These are phyloP conservation scores for Kurtzmaniella natalensis DNA, from an alignment of 1,139 yeast genomes.

Conservation along the genomic window DNA sequence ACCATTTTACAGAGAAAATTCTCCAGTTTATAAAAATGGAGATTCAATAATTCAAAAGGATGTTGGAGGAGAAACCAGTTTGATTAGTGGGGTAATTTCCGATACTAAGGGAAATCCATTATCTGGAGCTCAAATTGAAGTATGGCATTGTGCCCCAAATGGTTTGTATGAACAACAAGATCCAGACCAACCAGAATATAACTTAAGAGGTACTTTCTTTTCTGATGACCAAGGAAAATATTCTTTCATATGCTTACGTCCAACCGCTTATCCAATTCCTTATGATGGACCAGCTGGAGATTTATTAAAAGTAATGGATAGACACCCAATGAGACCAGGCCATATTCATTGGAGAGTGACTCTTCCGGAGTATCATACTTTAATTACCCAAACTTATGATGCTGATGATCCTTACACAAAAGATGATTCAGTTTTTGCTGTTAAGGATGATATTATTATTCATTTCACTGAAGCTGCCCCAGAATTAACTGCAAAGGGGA, in stretches of 20 bases:
- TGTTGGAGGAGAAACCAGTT: slow-evolving; percentile 23
- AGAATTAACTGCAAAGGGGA: slow-evolving; percentile 9
- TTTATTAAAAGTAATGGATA: too few relatives aligned
- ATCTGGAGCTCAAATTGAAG: slow-evolving; percentile 13
- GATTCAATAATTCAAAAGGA: slow-evolving; percentile 25
- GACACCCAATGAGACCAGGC: slow-evolving; percentile 16
- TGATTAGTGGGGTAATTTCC: slow-evolving; percentile 20
- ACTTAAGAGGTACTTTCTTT: slow-evolving; percentile 14
- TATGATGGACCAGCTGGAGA: too few relatives aligned
- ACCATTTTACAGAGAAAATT: slow-evolving; percentile 24
- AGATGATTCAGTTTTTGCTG: slow-evolving; percentile 28
- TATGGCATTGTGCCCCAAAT: slow-evolving; percentile 16
- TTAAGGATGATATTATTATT: slow-evolving; percentile 25
- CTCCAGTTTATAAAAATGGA: slow-evolving; percentile 23
- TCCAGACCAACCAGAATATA: slow-evolving; percentile 20
- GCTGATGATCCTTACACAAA: slow-evolving; percentile 19
- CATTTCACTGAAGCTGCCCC: slow-evolving; percentile 14
- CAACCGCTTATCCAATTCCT: too few relatives aligned
- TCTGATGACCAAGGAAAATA: slow-evolving; percentile 13
- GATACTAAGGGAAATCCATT: slow-evolving; percentile 12
- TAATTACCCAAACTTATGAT: slow-evolving; percentile 24
- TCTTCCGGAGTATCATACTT: slow-evolving; percentile 20
- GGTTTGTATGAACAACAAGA: slow-evolving; percentile 18
- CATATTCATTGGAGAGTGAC: slow-evolving; percentile 21
- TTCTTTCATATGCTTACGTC: slow-evolving; percentile 13